Base-by-base conservation (phyloP, 2,329 filamentous ascomycete genomes). In the Ceratocystis huliohia region DNA sequence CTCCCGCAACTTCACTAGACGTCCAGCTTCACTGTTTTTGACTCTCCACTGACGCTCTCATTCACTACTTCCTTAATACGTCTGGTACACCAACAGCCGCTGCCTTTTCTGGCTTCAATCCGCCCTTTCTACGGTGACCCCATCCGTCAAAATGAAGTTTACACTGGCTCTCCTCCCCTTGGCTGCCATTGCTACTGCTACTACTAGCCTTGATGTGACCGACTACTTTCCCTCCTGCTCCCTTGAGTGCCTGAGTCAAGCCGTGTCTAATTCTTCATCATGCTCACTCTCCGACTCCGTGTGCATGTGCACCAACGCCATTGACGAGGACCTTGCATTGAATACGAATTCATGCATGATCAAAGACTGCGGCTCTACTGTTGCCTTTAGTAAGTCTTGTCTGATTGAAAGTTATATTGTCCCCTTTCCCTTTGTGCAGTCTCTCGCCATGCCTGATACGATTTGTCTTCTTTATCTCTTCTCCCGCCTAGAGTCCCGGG, bases 201-300 rank as follows among this genome's bases (percentile, higher is more conserved):
- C 76, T 70, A 76, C 76, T 70, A 45, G 56, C 28, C 62, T 70
- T 61, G 69, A 70, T 67, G 70, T 68, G 64, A 61, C 30, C 56
- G 75, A 76, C 68, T 72, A 76, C 69, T 72, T 78, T 66, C 77
- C 77, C 70, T 63, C 68, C 66, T 78, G 77, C 70, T 75, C 77
- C 45, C 56, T 73, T n/a, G 64, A 72, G 48, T 78, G 76, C 72
- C 71, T 78, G 45, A 69, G 72, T 70, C 66, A 71, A 2, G 72
- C 74, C 67, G 71, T 76, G 70, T 64, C 61, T 44, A 68, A 69
- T 65, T 68, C 72, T 68, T 75, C 74, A 68, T 65, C 53, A 59
- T 78, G 76, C 71, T 61, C 68, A 13, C 69, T 62, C 44, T 70
- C 70, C 66, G 76, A 78, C 71, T 70, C 71, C 67, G 33, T 63